Conservation (phyloP, 1,284 basidiomycete genomes). For the Schizophyllum amplum region DNA sequence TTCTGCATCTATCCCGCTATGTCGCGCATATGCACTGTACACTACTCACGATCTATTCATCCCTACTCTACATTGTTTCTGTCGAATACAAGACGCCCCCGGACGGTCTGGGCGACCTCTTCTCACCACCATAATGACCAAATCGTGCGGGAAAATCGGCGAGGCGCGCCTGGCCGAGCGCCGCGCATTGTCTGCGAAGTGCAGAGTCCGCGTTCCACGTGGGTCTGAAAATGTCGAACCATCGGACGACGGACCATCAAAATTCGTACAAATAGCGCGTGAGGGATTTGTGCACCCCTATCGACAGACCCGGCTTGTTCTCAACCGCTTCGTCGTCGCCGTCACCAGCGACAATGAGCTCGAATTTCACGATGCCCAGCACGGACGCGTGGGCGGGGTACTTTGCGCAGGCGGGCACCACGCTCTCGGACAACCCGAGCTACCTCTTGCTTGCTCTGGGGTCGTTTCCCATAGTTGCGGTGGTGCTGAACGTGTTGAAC, state of each 20-base stretch:
- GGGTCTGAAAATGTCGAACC: background rate
- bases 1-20: no score
- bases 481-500: constrained; percentile 38
- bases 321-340: background rate
- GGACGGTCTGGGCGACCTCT: background rate
- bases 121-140: background rate
- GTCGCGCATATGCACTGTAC: background rate
- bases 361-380: background rate
- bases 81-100: background rate
- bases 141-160: background rate
- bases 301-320: no score
- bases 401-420: constrained; percentile 9
- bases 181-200: background rate
- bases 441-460: constrained; percentile 14
- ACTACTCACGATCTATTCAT: background rate
- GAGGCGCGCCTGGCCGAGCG: background rate
- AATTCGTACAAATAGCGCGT: background rate
- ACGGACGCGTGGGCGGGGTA: constrained; percentile 12
- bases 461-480: constrained; percentile 21
- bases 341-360: background rate
- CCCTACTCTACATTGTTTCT: background rate
- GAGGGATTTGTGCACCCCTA: no score
- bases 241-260: background rate
- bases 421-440: constrained; percentile 2
- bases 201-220: background rate